Base-by-base conservation (phyloP, 164 flowering plant species). In the Hamamelis virginiana region DNA sequence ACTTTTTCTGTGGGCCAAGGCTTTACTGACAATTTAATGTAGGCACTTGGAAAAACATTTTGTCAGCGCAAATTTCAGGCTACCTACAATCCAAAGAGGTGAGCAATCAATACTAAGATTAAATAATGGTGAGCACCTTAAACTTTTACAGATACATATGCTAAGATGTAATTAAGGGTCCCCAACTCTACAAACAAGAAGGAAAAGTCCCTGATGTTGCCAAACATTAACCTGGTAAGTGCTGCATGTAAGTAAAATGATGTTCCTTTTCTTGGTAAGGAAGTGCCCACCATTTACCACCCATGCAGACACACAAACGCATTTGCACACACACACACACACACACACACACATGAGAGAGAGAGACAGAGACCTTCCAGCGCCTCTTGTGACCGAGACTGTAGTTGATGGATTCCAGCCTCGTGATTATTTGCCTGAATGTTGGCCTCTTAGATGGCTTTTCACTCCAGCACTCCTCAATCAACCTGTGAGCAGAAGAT, bases 391-490 rank as follows among this genome's bases (percentile, higher is more conserved):
- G 90, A 69, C 64, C 62, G 41, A 86, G 41, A 23, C 46, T 68
- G 70, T 79, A 74, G 68, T 78, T 43, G n/a, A 91, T 90, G 47
- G 70, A 65, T 46, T 89, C 89, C 47, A 95, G 89, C 71, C 77
- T 80, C 14, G 61, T 72, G 70, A 95, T 85, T 58, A 95, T 88
- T 74, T 84, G 78, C 79, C 82, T 83, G 77, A 96, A 96, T 62
- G 96, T 86, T 57, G 97, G 99, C 74, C 99, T 80, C 55, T 82
- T 77, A 5, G 81, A 68, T 57, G 98, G 97, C 10, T 84, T 81
- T 72, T 90, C 92, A 70, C 74, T 78, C 99, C 99, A 95, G 77
- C 99, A 95, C 56, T 84, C 88, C 72, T 90, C 92, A 48, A 95
- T 93, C 79, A 95, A 84, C 82, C 99, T 95, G 84, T 59, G 46